These are phyloP conservation scores for Pelargonium myrrhifolium DNA, from an alignment of 441 rosid species.

Conservation along the genomic window DNA sequence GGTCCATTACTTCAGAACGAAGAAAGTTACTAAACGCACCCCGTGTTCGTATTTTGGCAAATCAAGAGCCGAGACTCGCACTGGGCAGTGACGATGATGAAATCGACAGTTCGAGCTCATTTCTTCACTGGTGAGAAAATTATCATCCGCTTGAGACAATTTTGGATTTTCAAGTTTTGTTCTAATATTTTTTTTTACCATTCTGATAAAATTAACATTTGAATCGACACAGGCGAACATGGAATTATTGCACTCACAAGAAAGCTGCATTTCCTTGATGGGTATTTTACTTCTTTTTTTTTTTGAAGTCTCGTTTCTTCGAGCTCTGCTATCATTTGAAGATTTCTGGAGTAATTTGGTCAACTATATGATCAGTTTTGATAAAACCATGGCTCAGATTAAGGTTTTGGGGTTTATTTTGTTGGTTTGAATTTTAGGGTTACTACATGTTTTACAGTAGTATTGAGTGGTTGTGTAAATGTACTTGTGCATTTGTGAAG, in stretches of 20 bases:
- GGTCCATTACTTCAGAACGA: too few species aligned
- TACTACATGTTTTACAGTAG: background rate
- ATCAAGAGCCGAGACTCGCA: too few species aligned
- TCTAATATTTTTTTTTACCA: background rate
- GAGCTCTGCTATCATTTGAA: background rate
- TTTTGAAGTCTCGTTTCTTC: background rate
- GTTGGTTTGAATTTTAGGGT: too few species aligned
- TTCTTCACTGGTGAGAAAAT: background rate
- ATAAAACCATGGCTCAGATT: background rate
- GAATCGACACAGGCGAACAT: background rate
- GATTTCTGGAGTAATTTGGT: background rate
- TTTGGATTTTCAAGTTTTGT: background rate
- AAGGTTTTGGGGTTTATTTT: background rate
- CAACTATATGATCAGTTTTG: background rate
- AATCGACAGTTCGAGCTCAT: background rate
- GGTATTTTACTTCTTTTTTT: background rate
- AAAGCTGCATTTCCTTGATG: background rate
- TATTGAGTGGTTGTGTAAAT: background rate
- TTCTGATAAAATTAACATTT: background rate
- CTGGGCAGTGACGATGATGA: background rate
- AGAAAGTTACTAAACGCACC: too few species aligned
- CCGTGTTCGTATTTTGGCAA: too few species aligned
- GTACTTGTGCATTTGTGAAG: too few species aligned
- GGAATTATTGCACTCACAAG: background rate
- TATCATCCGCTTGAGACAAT: background rate